Base-by-base conservation (phyloP, 306 rosid species). In the Sphenostylis stenocarpa region DNA sequence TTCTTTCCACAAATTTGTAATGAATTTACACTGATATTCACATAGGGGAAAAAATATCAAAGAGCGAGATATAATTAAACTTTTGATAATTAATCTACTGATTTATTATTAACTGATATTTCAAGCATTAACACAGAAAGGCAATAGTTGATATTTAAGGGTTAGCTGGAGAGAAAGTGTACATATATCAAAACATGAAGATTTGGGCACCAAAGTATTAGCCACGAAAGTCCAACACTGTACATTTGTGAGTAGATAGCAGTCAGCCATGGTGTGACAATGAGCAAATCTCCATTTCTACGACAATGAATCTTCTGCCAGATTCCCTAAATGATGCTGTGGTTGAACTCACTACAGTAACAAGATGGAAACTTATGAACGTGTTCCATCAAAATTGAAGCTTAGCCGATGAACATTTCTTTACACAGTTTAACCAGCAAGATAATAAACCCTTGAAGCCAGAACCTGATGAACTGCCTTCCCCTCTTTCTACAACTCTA, bases 401-500 rank as follows among this genome's bases (percentile, higher is more conserved):
- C 63, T 77, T 83, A 4, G 82, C 57, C 2, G 88, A 85, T 43
- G 86, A 75, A 78, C 88, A 76, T 43, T 87, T 84, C 17, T 70
- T 58, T 23, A 85, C 68, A 83, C 97, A 91, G 58, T 72, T 76
- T 52, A 84, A 51, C 84, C 82, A 91, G 78, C 97, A 89, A 65
- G 92, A 77, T 41, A 89, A 12, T 55, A 85, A 58, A 80, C 93
- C 73, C 58, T 74, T 64, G 11, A 61, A 58, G 39, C 93, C 91
- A 1, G 28, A 26, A 24, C 70, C 70, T 12, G 78, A 38, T 29
- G 72, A 26, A 48, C 11, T 67, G 43, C 36, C 48, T 76, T 88
- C 96, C 70, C 91, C 80, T 67, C 84, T 86, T 31, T 87, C 90
- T 44, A 86, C 4, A 72, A 80, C 96, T 77, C 88, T 87, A 4